Evolutionary conservation across 2,329 filamentous ascomycete species (phyloP), one percentile per base, ranked within the genome.

Genomic region (Hypoxylon sp.): DNA sequence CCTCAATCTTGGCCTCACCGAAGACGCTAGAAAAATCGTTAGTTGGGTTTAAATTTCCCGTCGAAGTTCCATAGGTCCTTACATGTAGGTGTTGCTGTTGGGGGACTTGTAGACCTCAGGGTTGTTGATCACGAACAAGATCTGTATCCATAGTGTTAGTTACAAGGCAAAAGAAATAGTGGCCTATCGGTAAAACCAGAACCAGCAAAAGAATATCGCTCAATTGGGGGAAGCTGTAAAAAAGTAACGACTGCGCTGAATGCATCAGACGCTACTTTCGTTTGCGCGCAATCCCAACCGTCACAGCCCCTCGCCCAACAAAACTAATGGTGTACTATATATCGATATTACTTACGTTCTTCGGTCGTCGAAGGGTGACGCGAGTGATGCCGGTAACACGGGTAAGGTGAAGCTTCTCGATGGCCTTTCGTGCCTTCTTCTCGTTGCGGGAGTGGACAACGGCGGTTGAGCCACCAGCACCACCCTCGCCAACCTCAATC

Each of bases 1-100:
- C 95, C 86, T 99, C 94, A 64, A 99, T 97, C 90, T 99, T 99
- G 73, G 95, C 94, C 84, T 99, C 95, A 76, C 94, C 94, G 74
- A 99, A 99, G 77, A 97, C 95, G 79, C 93, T 97, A 67, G 25
- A 7, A 42, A 21, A 16, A 32, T 26, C 2, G 38, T 66, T 25
- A 67, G 62, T 37, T 16, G 32, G 9, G 21, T 21, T 25, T 12
- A 9, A 27, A 17, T 11, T n/a, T 11, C 8, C 12, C 17, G 34
- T 3, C 5, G 9, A 26, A 8, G 12, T 6, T 9, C 30, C 19
- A 26, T 15, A 9, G 25, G 36, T 45, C 75, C 91, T 85, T 79
- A 97, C 93, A 99, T 99, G 86, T 93, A 99, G 74, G 93, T 97
- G 86, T 97, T 97, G 89, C 90, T 96, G 79, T 90, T 91, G 67